Evolutionary conservation across 148 eudicot species (phyloP), one percentile per base, ranked within the genome.

Genomic region (Chenopodium formosanum): DNA sequence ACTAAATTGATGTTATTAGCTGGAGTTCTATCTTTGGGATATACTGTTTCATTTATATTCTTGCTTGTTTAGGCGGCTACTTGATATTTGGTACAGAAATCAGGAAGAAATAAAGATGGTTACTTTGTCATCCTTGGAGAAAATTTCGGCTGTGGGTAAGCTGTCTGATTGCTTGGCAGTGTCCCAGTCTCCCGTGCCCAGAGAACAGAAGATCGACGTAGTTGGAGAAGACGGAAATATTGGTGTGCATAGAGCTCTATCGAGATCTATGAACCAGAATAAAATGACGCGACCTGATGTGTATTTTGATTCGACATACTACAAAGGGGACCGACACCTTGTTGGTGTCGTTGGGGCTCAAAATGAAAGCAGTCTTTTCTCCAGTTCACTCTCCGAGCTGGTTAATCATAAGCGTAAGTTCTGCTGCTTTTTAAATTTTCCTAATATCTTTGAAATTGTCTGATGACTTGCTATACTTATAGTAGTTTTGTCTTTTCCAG

Each of bases 291-390:
- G 80, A 76, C 74, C 86, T 22, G 85, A 86, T 58, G 53, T 80
- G 81, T 84, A 78, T 80, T 53, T 81, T 37, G 83, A 86, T 81
- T 72, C 87, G 19, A 34, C 83, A 1, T 63, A 75, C 25, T 47
- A 19, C 68, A 85, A 32, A 67, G 77, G 70, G 74, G 86, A 79
- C 64, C 46, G 85, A 75, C 87, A 79, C 70, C 83, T 79, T 77
- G 74, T 77, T 66, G 85, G 83, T 34, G 81, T 87, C 56, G 82
- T 84, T n/a, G 87, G 84, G 50, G 83, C 86, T 78, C 83, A 81
- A 20, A 70, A 77, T 44, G 90, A 88, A 77, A 86, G 86, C 83
- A 86, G 86, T 80, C 89, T 89, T 70, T 87, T 89, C 78, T 87
- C 85, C 19, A 84, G 88, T 77, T 81, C 88, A 1, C 73, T 85